These are phyloP conservation scores for Baorangia bicolor DNA, from an alignment of 768 basidiomycete genomes.

Conservation along the genomic window DNA sequence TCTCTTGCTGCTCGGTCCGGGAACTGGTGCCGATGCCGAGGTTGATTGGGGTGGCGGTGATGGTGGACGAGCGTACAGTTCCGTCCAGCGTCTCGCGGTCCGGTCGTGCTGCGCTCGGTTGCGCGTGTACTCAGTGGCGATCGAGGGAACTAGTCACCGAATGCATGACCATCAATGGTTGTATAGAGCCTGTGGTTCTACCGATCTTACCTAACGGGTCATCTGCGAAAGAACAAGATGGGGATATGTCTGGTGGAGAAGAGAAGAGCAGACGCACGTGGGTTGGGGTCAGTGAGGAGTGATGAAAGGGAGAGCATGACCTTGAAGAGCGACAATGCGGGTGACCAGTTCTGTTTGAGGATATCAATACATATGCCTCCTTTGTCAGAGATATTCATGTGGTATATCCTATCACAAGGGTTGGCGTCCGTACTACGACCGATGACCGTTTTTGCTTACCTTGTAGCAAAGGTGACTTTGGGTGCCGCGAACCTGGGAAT, in stretches of 20 bases:
- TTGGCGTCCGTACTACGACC: not conserved
- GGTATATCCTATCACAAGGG: conserved; percentile 63
- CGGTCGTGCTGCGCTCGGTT: conserved; percentile 71
- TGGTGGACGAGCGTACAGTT: conserved; percentile 60
- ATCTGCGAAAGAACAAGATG: conserved; percentile 39
- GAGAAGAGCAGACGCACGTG: conserved; percentile 51
- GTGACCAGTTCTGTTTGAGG: conserved; percentile 92
- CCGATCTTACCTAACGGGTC: conserved; percentile 62
- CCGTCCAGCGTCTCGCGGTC: conserved; percentile 78
- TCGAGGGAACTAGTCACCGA: conserved; percentile 53
- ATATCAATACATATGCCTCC: conserved; percentile 87
- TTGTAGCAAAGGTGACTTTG: conserved; percentile 69
- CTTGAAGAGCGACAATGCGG: conserved; percentile 91
- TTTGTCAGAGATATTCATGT: conserved; percentile 84
- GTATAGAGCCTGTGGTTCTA: not conserved
- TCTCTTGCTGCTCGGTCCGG: conserved; percentile 16
- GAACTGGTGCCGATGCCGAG: conserved; percentile 9
- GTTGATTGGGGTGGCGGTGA: conserved; percentile 19
- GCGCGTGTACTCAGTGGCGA: conserved; percentile 66
- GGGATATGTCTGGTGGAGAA: not conserved
- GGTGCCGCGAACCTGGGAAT: conserved; percentile 71
- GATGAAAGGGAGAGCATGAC: conserved; percentile 92
- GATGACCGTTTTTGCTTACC: conserved; percentile 40
- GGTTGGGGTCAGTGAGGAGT: conserved; percentile 91
- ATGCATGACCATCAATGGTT: not conserved